Conservation (phyloP, 2,329 filamentous ascomycete species). For the Byssothecium circinans region DNA sequence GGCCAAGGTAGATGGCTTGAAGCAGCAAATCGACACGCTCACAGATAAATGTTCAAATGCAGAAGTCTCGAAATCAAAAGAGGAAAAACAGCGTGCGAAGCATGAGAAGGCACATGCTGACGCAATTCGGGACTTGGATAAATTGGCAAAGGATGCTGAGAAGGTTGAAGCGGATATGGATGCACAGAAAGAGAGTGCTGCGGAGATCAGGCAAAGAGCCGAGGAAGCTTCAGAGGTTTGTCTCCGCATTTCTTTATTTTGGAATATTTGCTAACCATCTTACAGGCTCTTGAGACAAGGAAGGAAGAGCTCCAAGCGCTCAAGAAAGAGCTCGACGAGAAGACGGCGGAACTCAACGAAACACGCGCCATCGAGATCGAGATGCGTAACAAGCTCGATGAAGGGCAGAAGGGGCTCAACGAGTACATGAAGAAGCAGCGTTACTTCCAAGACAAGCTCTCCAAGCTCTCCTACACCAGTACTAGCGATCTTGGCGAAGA, state of each 20-base stretch:
- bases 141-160: constrained; percentile 71
- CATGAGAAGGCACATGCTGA: constrained; percentile 81
- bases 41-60: constrained; percentile 82
- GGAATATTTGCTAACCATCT: constrained; percentile 40
- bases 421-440: constrained; percentile 83
- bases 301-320: constrained; percentile 77
- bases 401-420: constrained; percentile 83
- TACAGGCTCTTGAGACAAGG: constrained; percentile 66
- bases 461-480: constrained; percentile 81
- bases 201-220: constrained; percentile 70
- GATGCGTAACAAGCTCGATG: constrained; percentile 97
- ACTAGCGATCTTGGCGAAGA: constrained; percentile 61
- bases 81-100: constrained; percentile 88
- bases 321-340: constrained; percentile 85
- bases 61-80: constrained; percentile 86
- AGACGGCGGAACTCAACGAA: constrained; percentile 81
- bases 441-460: constrained; percentile 89
- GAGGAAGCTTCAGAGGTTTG: constrained; percentile 72
- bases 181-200: constrained; percentile 74
- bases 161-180: constrained; percentile 76
- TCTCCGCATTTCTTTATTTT: constrained; percentile 42
- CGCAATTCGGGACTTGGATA: constrained; percentile 76
- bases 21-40: constrained; percentile 79
- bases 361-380: constrained; percentile 91
- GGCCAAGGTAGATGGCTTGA: constrained; percentile 80